Evolutionary conservation across 2,329 filamentous ascomycete species (phyloP).

Genomic region (Aspergillus aculeatinus): DNA sequence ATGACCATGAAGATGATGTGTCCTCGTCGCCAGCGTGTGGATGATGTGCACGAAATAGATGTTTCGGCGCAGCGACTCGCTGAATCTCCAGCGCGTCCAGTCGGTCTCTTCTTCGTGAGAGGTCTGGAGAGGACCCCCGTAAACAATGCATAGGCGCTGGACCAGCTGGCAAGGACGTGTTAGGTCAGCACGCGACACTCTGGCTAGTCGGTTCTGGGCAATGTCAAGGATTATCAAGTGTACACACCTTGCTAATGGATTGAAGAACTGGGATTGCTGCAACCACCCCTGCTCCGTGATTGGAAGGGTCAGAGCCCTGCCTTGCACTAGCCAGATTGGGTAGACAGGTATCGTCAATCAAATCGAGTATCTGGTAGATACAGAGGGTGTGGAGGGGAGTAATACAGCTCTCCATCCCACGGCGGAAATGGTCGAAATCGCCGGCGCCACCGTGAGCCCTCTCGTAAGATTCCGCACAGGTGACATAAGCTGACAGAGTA

Average conservation of each 20-base stretch:
- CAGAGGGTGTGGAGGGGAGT: conserved; percentile 19
- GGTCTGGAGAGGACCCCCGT: conserved; percentile 6
- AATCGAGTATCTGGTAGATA: conserved; percentile 17
- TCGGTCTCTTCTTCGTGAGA: conserved; percentile 14
- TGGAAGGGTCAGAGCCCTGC: background rate
- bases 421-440: conserved; percentile 13
- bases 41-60: conserved; percentile 19
- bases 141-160: conserved; percentile 13
- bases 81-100: conserved; percentile 20
- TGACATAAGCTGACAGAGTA: conserved; percentile 14
- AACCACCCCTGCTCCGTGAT: background rate
- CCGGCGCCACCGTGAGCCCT: conserved; percentile 16
- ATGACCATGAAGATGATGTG: background rate
- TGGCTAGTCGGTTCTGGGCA: no score
- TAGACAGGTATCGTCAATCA: conserved; percentile 14
- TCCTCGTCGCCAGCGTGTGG: conserved; percentile 11
- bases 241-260: background rate
- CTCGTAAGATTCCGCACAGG: conserved; percentile 12
- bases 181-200: background rate
- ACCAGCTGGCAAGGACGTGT: conserved; percentile 10
- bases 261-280: background rate
- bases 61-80: conserved; percentile 19
- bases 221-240: background rate
- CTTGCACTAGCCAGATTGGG: background rate
- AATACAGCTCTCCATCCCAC: conserved; percentile 15